Conservation (phyloP, 2,329 filamentous ascomycete genomes). For the Penicillium vulpinum region DNA sequence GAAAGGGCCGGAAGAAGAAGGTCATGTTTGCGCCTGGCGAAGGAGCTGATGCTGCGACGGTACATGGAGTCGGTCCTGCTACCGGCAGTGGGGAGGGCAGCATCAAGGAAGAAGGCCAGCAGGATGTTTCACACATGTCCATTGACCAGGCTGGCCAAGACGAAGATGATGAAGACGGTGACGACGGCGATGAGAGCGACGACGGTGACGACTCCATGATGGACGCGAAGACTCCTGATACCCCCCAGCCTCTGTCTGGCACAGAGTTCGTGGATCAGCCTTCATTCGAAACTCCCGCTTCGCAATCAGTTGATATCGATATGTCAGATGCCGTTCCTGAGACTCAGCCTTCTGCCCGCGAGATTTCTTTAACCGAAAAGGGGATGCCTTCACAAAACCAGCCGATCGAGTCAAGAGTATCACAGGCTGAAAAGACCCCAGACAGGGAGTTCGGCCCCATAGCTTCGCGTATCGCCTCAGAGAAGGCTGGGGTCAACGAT, state of each 20-base stretch:
- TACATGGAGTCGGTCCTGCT: conserved; percentile 42
- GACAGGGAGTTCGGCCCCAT: conserved; percentile 18
- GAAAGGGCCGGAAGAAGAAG: conserved; percentile 75
- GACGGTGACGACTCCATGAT: conserved; percentile 54
- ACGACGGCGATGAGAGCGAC: conserved; percentile 52
- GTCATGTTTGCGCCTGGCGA: conserved; percentile 56
- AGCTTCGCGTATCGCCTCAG: conserved; percentile 5
- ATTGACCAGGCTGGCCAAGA: conserved; percentile 48
- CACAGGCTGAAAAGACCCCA: background rate
- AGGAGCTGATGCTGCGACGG: conserved; percentile 38
- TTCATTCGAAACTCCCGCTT: conserved; percentile 13
- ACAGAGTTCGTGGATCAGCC: conserved; percentile 21
- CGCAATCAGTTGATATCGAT: conserved; percentile 21
- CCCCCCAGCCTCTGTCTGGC: conserved; percentile 33
- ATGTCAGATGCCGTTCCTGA: conserved; percentile 21
- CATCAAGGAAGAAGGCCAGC: conserved; percentile 41
- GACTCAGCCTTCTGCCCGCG: conserved; percentile 5
- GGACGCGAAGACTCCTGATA: conserved; percentile 47
- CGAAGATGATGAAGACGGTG: conserved; percentile 51
- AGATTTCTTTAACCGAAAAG: conserved; percentile 2
- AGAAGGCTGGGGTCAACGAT: conserved; percentile 2
- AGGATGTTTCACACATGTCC: conserved; percentile 44
- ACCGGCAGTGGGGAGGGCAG: conserved; percentile 35
- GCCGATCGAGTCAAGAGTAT: background rate
- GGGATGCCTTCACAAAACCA: conserved; percentile 6